Conservation (phyloP, 2,329 filamentous ascomycete genomes). For the Penicillium sp. region DNA sequence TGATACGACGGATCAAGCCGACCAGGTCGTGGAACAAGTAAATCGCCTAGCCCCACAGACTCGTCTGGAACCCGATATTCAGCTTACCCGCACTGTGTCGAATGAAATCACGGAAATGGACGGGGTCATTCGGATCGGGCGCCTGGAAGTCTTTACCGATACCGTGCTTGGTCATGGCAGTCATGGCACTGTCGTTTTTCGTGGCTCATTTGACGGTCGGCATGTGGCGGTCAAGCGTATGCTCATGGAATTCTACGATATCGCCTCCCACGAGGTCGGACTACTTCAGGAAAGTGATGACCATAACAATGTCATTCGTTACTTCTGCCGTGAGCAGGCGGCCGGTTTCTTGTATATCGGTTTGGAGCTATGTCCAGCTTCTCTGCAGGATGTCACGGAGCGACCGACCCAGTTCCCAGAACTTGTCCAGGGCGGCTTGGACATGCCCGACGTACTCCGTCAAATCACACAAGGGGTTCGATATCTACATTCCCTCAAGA, state of each 20-base stretch:
- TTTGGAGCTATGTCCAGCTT: constrained; percentile 88
- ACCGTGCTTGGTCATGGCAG: constrained; percentile 71
- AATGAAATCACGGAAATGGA: constrained; percentile 59
- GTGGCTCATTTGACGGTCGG: constrained; percentile 88
- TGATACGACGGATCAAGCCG: constrained; percentile 57
- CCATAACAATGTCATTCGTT: constrained; percentile 94
- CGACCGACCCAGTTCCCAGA: constrained; percentile 65
- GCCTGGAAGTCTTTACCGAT: constrained; percentile 59
- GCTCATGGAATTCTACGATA: constrained; percentile 92
- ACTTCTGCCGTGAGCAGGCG: constrained; percentile 87
- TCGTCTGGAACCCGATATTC: constrained; percentile 61
- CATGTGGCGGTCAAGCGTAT: constrained; percentile 96
- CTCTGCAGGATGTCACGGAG: constrained; percentile 85
- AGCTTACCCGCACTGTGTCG: constrained; percentile 53
- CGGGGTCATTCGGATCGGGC: constrained; percentile 60
- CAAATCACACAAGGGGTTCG: constrained; percentile 88
- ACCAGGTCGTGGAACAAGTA: constrained; percentile 59
- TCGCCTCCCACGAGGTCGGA: constrained; percentile 90
- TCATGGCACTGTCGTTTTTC: constrained; percentile 94
- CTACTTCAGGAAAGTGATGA: constrained; percentile 90
- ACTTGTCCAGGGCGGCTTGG: constrained; percentile 64
- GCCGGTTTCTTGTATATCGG: constrained; percentile 94
- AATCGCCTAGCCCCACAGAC: constrained; percentile 41
- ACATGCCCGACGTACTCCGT: constrained; percentile 75
- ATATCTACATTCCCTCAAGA: constrained; percentile 85